A percentile compares a stretch with the other conserved stretches of the same genome.
Evolutionary conservation across 140 eudicot genomes (phyloP).

Genomic region (Cichorium intybus): DNA sequence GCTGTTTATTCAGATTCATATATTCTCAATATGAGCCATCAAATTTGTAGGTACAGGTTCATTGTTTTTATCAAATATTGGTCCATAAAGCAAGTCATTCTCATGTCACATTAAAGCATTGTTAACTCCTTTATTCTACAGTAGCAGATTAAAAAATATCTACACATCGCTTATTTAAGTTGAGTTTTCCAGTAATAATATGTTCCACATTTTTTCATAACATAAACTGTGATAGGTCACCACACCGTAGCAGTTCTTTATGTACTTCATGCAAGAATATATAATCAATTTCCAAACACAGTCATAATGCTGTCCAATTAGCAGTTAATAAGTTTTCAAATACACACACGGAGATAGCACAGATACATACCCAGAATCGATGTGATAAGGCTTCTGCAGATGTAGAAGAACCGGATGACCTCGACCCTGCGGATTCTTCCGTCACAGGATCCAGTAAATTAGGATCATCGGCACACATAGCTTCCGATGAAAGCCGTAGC

Average conservation of each 20-base stretch:
- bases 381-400: constrained; percentile 39
- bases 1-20: too few species aligned
- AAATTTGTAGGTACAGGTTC: not conserved
- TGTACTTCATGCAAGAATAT: not conserved
- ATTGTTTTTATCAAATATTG: not conserved
- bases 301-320: not conserved
- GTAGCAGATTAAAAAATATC: not conserved
- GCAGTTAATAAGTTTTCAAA: not conserved
- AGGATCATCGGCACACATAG: constrained; percentile 47
- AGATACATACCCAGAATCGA: constrained; percentile 47
- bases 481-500: constrained; percentile 43
- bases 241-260: not conserved
- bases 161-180: not conserved
- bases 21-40: too few species aligned
- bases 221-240: constrained; percentile 1
- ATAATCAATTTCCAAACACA: not conserved
- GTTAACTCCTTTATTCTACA: constrained; percentile 5
- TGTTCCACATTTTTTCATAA: not conserved
- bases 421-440: constrained; percentile 23
- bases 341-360: not conserved
- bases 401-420: constrained; percentile 21
- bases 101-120: not conserved
- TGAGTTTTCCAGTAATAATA: not conserved
- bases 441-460: constrained; percentile 32
- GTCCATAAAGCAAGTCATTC: not conserved